Conservation (phyloP, 1,284 basidiomycete genomes). For the Serendipita sp. region DNA sequence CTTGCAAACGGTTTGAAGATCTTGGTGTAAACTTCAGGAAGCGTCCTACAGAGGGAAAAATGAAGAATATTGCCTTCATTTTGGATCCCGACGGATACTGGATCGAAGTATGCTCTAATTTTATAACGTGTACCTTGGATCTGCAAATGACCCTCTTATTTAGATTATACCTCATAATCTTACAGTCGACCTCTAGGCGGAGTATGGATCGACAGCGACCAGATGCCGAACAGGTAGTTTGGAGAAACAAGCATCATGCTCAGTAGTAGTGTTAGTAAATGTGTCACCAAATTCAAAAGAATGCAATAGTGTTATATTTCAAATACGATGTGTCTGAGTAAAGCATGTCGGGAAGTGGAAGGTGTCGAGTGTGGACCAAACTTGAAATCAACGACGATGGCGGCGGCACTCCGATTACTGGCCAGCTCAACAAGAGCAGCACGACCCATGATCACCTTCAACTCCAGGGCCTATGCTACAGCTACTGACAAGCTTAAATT, state of each 20-base stretch:
- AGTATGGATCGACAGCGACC: too few species aligned
- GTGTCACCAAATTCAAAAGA: neutral
- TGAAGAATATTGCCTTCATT: constrained; percentile 79
- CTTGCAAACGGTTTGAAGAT: constrained; percentile 73
- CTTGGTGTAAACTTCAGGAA: constrained; percentile 84
- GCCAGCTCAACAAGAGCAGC: constrained; percentile 18
- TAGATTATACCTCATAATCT: too few species aligned
- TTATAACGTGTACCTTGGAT: neutral
- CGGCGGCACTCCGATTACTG: constrained; percentile 50
- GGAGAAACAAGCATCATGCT: neutral
- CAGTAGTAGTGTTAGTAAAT: too few species aligned
- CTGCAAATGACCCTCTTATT: neutral
- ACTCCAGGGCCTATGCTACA: constrained; percentile 78
- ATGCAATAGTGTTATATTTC: neutral
- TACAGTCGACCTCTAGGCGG: too few species aligned
- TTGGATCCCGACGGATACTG: constrained; percentile 71
- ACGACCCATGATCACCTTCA: constrained; percentile 31
- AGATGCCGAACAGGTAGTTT: neutral
- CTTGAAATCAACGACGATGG: constrained; percentile 32
- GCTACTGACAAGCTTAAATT: constrained; percentile 75
- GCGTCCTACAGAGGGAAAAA: constrained; percentile 69
- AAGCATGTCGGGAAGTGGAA: neutral
- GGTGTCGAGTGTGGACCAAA: neutral
- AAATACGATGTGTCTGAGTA: neutral
- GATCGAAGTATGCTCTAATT: constrained; percentile 14